Evolutionary conservation across 495 filamentous ascomycete genomes (phyloP), one percentile per base, ranked within the genome.

Genomic region (Chaetomium cochliodes): DNA sequence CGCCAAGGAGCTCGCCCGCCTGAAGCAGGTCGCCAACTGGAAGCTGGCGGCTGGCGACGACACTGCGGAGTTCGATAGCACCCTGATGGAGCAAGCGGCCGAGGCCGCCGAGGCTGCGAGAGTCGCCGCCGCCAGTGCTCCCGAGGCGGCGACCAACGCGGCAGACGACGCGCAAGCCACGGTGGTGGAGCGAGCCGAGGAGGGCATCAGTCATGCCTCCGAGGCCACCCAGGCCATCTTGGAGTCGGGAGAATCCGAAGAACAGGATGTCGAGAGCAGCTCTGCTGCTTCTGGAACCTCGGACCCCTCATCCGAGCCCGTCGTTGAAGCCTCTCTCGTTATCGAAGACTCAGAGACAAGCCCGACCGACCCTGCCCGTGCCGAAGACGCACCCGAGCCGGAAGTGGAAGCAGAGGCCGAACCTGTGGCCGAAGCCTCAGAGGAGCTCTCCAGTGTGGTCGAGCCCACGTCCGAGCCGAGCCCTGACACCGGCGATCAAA

Each of bases 1-100:
- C 20, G 96, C 94, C 39, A 88, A 87, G 68, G 93, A 99, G 70
- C 82, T 99, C 37, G 81, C 82, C 20, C 79, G 91, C 44, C 75
- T 99, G 28, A 98, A 94, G 84, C 88, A 90, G 66, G 89, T 96
- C 49, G 91, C 87, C 26, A 81, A 81, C 66, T 96, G 91, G 90
- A 98, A 98, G 77, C 82, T 97, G 53, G 81, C 84, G 25, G 87
- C 92, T 47, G 76, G 82, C 28, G 96, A 97, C 69, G 79, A 84
- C 3, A 87, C 85, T 16, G 85, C 93, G 50, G 87, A 96, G 70
- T 98, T 96, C 62, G 81, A 81, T 52, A 79, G 78, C 58, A 77
- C 77, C 12, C 68, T 72, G 28, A 74, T 78, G 66, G 77, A 77
- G 51, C 59, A 74, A 37, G 80, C 80, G 16, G 80, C 79, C 26